Evolutionary conservation across 2,329 filamentous ascomycete species (phyloP).

Genomic region (Aspergillus pseudoterreus): DNA sequence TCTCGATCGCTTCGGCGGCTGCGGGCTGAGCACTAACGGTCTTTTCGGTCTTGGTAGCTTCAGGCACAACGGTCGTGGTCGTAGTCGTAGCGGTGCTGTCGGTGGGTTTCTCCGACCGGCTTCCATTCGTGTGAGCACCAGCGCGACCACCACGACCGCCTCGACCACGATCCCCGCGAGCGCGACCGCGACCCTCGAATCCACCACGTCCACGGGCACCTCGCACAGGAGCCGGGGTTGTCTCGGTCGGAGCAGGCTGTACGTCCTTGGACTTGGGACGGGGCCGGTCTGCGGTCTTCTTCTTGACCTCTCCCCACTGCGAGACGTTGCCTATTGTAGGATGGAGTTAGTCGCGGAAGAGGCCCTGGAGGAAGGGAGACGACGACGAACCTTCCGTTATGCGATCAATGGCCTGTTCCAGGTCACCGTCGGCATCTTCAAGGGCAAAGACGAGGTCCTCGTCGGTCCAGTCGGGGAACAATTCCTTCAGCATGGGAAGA

Average conservation of each 20-base stretch:
- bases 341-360: not conserved
- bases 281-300: conserved; percentile 46
- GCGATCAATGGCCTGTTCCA: conserved; percentile 48
- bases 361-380: not conserved
- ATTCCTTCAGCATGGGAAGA: conserved; percentile 78
- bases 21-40: conserved; percentile 17
- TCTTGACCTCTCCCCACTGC: conserved; percentile 52
- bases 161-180: conserved; percentile 47
- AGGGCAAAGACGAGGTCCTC: conserved; percentile 91
- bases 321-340: conserved; percentile 44
- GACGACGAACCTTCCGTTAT: conserved; percentile 45
- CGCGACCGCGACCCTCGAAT: conserved; percentile 44
- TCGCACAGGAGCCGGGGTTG: conserved; percentile 32
- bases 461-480: conserved; percentile 94
- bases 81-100: conserved; percentile 8
- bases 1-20: conserved; percentile 15
- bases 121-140: conserved; percentile 41
- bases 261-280: conserved; percentile 46
- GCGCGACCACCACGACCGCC: conserved; percentile 45
- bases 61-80: conserved; percentile 18
- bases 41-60: conserved; percentile 22
- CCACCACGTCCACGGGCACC: conserved; percentile 46
- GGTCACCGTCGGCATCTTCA: conserved; percentile 62
- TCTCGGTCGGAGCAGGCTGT: conserved; percentile 32
- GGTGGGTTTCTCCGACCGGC: conserved; percentile 33